Evolutionary conservation across 108 stramenopile genomes (phyloP).

Genomic region (Skeletonema grethae): DNA sequence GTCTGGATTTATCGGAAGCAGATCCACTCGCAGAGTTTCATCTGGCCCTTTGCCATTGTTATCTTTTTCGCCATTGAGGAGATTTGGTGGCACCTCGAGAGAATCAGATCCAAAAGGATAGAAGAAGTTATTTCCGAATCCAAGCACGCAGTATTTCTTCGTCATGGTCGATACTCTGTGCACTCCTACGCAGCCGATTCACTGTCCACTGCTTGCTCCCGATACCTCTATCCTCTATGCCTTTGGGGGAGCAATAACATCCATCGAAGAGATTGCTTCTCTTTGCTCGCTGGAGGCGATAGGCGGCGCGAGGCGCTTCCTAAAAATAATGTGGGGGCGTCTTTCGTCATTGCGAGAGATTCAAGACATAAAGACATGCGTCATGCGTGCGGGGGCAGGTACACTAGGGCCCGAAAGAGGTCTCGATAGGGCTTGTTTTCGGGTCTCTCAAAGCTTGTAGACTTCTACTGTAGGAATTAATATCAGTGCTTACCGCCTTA

Average conservation of each 20-base stretch:
- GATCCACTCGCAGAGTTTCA: not conserved
- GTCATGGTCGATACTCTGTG: not conserved
- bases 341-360: too few relatives aligned
- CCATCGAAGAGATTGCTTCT: too few relatives aligned
- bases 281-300: too few relatives aligned
- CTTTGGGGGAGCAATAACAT: too few relatives aligned
- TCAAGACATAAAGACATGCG: too few relatives aligned
- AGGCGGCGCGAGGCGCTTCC: too few relatives aligned
- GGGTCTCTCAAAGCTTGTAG: not conserved
- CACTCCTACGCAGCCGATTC: not conserved
- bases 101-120: constrained; percentile 39
- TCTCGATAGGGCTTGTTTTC: not conserved
- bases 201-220: not conserved
- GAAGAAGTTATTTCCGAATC: constrained; percentile 53
- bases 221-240: not conserved
- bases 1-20: constrained; percentile 11
- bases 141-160: constrained; percentile 41
- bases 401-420: not conserved
- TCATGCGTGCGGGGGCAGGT: too few relatives aligned
- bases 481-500: not conserved
- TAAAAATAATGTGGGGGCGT: too few relatives aligned
- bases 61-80: constrained; percentile 13
- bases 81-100: constrained; percentile 24
- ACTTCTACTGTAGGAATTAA: not conserved
- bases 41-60: not conserved